Percentiles rank a stretch among this genome's conserved stretches.
Evolutionary conservation across 257 asterid genomes (phyloP).

Genomic region (Anisodus acutangulus): DNA sequence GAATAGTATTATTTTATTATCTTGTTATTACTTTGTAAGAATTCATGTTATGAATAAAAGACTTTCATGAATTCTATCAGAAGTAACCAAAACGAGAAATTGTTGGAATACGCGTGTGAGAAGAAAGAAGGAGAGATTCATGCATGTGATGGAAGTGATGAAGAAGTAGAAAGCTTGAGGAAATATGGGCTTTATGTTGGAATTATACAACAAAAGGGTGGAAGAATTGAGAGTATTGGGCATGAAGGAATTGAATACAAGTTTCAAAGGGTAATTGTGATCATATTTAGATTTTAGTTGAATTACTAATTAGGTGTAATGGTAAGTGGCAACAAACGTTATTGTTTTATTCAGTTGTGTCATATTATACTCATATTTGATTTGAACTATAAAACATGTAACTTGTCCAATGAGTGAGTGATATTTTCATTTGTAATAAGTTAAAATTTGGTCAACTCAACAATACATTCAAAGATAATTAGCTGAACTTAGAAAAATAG

Average conservation of each 20-base stretch:
- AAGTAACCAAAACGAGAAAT: neutral
- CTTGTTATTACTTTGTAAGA: too few species aligned
- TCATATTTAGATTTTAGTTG: too few species aligned
- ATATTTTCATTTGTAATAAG: too few species aligned
- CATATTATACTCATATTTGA: neutral
- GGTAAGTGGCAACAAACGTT: too few species aligned
- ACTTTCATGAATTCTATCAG: neutral
- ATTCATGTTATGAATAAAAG: too few species aligned
- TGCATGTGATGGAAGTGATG: slow-evolving; percentile 70
- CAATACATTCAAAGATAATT: too few species aligned
- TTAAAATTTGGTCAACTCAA: too few species aligned
- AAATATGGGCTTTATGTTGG: slow-evolving; percentile 62
- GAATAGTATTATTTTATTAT: too few species aligned
- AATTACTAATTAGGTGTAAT: too few species aligned
- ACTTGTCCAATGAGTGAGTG: neutral
- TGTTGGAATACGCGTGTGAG: slow-evolving; percentile 45
- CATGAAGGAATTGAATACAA: slow-evolving; percentile 46
- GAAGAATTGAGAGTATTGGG: slow-evolving; percentile 52
- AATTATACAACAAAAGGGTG: slow-evolving; percentile 44
- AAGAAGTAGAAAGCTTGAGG: slow-evolving; percentile 56
- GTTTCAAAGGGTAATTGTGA: slow-evolving; percentile 33
- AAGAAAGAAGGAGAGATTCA: slow-evolving; percentile 64
- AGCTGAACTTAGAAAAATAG: too few species aligned
- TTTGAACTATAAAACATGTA: neutral
- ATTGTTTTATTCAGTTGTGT: too few species aligned